Evolutionary conservation across 495 filamentous ascomycete species (phyloP), one percentile per base, ranked within the genome.

Genomic region (Neurospora discreta): DNA sequence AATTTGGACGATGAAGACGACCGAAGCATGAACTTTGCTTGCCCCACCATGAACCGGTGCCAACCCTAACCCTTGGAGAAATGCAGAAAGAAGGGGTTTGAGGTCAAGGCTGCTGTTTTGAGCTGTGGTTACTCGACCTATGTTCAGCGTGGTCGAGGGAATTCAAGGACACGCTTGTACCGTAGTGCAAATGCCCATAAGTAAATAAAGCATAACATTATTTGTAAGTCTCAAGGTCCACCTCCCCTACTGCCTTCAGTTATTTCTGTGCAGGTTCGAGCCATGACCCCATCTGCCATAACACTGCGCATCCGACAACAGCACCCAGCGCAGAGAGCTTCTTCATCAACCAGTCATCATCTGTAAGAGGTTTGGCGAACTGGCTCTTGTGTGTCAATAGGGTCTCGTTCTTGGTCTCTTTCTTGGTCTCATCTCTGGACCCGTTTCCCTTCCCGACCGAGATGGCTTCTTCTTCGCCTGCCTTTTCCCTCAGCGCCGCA

Each of bases 301-400:
- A 78, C n/a, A 87, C 84, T 16, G 87, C 87, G 74, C 90, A 93
- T 20, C 86, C 89, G 33, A 87, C 87, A 33, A 94, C 79, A 10
- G 90, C 87, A 41, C 87, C 87, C 18, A 87, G 84, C 5, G 91
- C 91, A 23, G 89, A 81, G 9, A 90, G 74, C 75, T 91, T 91
- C 81, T 91, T 94, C 26, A 85, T 83, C 88, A 90, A 93, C 81
- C 87, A 89, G 69, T 84, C 84, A 40, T 91, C 88, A 69, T 90
- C 87, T 23, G 87, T 85, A 75, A 92, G 84, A 36, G 88, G 89
- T 69, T 89, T 90, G 5, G 90, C 87, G 39, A 79, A 76, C 72
- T 82, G 84, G 39, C 76, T 79, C 74, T 77, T 85, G 75, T 72
- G 78, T n/a, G 71, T 75, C 70, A 39, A 75, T 30, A 73, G 77